Percentiles rank a stretch among this genome's conserved stretches.
phyloP scores from a whole-genome alignment of 2,329 filamentous ascomycete genomes.

The Ceratocystis alfenasii region DNA sequence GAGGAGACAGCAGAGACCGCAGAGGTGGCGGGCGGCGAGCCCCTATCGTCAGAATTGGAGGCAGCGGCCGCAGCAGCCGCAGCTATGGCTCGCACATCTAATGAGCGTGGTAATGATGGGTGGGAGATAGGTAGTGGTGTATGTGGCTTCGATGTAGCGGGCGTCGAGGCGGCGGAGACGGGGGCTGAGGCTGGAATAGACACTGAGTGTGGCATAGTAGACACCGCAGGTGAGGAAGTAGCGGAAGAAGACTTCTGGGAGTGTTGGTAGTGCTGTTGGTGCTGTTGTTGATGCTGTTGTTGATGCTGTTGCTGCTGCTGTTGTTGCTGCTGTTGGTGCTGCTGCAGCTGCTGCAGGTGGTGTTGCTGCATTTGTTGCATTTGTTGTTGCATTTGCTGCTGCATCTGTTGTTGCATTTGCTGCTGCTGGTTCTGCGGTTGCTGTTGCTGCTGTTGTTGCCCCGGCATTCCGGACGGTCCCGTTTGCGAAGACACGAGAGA shows the following conservation, averaged over 20 bases:
- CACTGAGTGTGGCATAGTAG: constrained; percentile 25
- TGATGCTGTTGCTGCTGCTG: not conserved
- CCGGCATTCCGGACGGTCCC: constrained; percentile 29
- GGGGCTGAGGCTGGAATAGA: constrained; percentile 21
- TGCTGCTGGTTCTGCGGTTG: not conserved
- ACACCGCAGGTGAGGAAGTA: constrained; percentile 26
- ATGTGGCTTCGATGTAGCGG: constrained; percentile 25
- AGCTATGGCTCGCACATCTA: constrained; percentile 9
- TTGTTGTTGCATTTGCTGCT: constrained; percentile 31
- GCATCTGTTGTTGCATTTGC: constrained; percentile 22
- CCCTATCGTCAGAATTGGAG: constrained; percentile 23
- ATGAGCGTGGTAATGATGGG: constrained; percentile 20
- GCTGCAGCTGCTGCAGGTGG: constrained; percentile 31
- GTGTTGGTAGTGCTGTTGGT: constrained; percentile 37
- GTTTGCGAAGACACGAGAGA: constrained; percentile 30
- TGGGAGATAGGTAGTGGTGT: constrained; percentile 23
- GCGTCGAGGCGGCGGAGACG: constrained; percentile 19
- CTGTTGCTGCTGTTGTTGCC: constrained; percentile 36
- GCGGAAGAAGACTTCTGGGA: constrained; percentile 38
- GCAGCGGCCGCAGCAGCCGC: not conserved
- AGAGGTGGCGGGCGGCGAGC: constrained; percentile 26
- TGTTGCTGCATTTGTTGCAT: constrained; percentile 28
- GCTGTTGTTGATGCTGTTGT: constrained; percentile 21
- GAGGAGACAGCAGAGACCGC: constrained; percentile 14
- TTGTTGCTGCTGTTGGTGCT: not conserved